phyloP scores from a whole-genome alignment of 768 basidiomycete species.

The Amanita pseudoporphyria region DNA sequence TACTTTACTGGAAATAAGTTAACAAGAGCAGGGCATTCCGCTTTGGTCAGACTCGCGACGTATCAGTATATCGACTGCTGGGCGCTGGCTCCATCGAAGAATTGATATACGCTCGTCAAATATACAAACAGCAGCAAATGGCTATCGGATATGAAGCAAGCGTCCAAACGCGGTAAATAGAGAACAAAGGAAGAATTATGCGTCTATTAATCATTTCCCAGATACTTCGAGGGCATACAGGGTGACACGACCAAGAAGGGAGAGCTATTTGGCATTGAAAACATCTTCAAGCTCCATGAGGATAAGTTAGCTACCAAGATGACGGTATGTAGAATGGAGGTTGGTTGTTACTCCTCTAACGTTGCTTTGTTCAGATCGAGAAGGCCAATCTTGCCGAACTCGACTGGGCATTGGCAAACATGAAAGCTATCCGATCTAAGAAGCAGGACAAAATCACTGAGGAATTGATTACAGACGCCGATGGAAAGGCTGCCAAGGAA shows the following conservation, averaged over 20 bases:
- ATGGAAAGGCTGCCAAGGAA: slow-evolving; percentile 34
- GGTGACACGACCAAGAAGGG: slow-evolving; percentile 67
- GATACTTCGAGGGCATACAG: slow-evolving; percentile 78
- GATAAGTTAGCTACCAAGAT: slow-evolving; percentile 61
- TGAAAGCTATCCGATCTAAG: slow-evolving; percentile 34
- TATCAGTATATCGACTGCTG: slow-evolving; percentile 73
- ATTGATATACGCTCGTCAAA: slow-evolving; percentile 78
- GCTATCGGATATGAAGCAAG: slow-evolving; percentile 82
- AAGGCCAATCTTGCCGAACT: slow-evolving; percentile 62
- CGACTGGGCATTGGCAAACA: slow-evolving; percentile 72
- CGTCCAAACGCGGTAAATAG: slow-evolving; percentile 60
- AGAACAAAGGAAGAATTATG: not conserved
- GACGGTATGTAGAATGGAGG: slow-evolving; percentile 35
- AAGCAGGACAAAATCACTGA: slow-evolving; percentile 19
- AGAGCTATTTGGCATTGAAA: slow-evolving; percentile 78
- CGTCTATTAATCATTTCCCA: slow-evolving; percentile 14
- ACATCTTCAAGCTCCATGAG: slow-evolving; percentile 77
- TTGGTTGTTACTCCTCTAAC: not conserved
- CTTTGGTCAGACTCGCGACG: slow-evolving; percentile 81
- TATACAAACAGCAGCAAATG: slow-evolving; percentile 94
- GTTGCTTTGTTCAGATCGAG: slow-evolving; percentile 48
- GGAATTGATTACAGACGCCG: slow-evolving; percentile 34
- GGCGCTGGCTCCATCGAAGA: slow-evolving; percentile 87
- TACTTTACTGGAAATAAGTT: not conserved
- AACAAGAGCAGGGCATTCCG: slow-evolving; percentile 49